Evolutionary conservation across 169 alveolate genomes (phyloP).

Genomic region (Plasmodium berghei): DNA sequence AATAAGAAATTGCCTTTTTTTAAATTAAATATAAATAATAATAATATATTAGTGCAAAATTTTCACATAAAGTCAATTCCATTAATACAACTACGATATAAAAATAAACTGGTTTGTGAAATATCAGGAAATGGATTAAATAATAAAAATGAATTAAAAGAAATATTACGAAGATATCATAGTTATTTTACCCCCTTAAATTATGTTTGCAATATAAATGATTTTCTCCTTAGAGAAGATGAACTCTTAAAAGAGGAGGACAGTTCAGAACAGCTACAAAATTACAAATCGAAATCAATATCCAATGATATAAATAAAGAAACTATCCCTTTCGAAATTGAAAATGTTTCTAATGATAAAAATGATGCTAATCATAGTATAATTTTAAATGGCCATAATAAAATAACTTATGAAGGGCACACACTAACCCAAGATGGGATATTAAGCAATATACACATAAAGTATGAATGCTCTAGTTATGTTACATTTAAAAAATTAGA

Average conservation of each 20-base stretch:
- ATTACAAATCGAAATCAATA: background rate
- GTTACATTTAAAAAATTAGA: constrained; percentile 50
- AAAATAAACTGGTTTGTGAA: constrained; percentile 58
- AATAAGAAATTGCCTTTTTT: constrained; percentile 41
- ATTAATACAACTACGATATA: constrained; percentile 58
- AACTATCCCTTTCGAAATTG: background rate
- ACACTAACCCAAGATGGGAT: background rate
- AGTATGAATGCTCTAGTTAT: constrained; percentile 41
- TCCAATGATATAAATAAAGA: background rate
- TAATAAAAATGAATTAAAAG: constrained; percentile 25
- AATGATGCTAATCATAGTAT: background rate
- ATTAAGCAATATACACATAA: constrained; percentile 22
- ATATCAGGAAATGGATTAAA: constrained; percentile 63
- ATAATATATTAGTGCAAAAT: constrained; percentile 38
- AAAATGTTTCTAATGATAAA: background rate
- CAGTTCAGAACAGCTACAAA: background rate
- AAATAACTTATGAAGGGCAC: background rate
- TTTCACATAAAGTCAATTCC: constrained; percentile 73
- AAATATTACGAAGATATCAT: constrained; percentile 20
- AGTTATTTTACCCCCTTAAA: constrained; percentile 36
- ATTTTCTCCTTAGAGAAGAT: constrained; percentile 58
- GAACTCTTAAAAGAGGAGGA: constrained; percentile 11
- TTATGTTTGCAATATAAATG: constrained; percentile 31
- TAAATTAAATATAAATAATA: constrained; percentile 51
- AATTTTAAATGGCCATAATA: background rate